Conservation (phyloP, 805 yeast genomes). For the Metschnikowia reukaufii region DNA sequence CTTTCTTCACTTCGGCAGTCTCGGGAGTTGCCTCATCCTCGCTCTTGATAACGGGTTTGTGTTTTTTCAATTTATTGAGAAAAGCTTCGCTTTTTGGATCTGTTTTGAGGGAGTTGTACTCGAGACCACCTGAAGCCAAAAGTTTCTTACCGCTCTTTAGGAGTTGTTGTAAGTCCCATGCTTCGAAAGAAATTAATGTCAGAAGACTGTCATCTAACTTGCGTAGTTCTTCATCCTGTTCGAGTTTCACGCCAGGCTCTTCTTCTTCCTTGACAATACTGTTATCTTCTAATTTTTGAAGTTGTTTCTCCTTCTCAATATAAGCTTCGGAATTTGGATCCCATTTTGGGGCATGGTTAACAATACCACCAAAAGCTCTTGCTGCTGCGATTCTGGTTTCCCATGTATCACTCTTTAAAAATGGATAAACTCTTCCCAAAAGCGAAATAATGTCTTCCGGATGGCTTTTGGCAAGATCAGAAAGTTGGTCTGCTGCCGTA, state of each 20-base stretch:
- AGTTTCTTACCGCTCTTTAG: constrained; percentile 53
- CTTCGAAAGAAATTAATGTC: constrained; percentile 46
- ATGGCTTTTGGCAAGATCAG: constrained; percentile 90
- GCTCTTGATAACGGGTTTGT: constrained; percentile 41
- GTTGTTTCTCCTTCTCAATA: constrained; percentile 24
- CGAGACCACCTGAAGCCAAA: constrained; percentile 62
- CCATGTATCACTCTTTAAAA: constrained; percentile 81
- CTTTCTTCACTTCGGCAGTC: constrained; percentile 3
- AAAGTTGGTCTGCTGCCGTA: constrained; percentile 95
- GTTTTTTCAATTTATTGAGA: constrained; percentile 50
- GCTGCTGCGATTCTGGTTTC: constrained; percentile 96
- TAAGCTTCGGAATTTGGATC: constrained; percentile 63
- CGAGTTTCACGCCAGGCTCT: constrained; percentile 34
- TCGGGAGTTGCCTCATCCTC: constrained; percentile 8
- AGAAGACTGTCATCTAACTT: constrained; percentile 41
- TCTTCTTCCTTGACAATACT: constrained; percentile 29
- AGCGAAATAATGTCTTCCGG: constrained; percentile 88
- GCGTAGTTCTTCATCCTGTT: constrained; percentile 43
- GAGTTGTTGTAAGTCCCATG: constrained; percentile 51
- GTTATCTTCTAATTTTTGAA: constrained; percentile 17
- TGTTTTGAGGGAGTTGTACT: constrained; percentile 30
- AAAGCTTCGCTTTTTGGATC: constrained; percentile 43
- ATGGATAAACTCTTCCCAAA: constrained; percentile 88
- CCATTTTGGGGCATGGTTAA: constrained; percentile 76
- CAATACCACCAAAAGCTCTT: constrained; percentile 90